Evolutionary conservation across 2,329 filamentous ascomycete species (phyloP), one percentile per base, ranked within the genome.

Genomic region (Penicillium sp.): DNA sequence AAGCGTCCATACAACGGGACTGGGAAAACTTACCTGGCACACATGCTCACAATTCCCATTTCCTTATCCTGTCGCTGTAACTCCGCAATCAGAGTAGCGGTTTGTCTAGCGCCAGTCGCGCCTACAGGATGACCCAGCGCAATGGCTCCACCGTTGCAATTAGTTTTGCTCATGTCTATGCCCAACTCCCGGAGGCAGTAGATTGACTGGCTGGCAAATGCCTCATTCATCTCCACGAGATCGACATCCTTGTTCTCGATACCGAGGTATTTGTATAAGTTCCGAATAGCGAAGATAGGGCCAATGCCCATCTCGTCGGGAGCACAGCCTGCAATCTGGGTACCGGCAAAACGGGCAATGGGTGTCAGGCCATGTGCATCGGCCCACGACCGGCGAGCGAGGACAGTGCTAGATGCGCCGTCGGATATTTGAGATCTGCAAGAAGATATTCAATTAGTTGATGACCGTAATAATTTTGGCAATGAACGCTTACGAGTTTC

Each of bases 141-240:
- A 76, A 97, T 96, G 1, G 93, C 93, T n/a, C 93, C 93, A 55
- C 93, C 93, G 62, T 94, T 91, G 0, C 91, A 91, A 78, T 97
- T 97, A 19, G 97, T 89, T 78, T 85, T 88, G 12, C 86, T 86
- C 51, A 85, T 79, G 68, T 88, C 84, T 76, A 86, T 53, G 73
- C 85, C 68, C 0, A 81, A 65, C 79, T 95, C 86, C 70, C 91
- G 85, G 60, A 89, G 82, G 80, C 92, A 95, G 85, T 97, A 96
- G 50, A 97, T 92, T 5, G 91, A 92, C 93, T 97, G 97, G 64
- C 90, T 94, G 13, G 93, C 93, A 74, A 97, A 97, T 1, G 93
- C 93, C 84, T 97, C 93, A 82, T 97, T 98, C 74, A 98, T 79
- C 84, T 97, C 93, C 68, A 96, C 83, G 19, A 97, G 84, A 73